Percentiles rank a stretch among this genome's conserved stretches.
Evolutionary conservation across 2,329 filamentous ascomycete species (phyloP).

Genomic region (Hansfordia pulvinata): DNA sequence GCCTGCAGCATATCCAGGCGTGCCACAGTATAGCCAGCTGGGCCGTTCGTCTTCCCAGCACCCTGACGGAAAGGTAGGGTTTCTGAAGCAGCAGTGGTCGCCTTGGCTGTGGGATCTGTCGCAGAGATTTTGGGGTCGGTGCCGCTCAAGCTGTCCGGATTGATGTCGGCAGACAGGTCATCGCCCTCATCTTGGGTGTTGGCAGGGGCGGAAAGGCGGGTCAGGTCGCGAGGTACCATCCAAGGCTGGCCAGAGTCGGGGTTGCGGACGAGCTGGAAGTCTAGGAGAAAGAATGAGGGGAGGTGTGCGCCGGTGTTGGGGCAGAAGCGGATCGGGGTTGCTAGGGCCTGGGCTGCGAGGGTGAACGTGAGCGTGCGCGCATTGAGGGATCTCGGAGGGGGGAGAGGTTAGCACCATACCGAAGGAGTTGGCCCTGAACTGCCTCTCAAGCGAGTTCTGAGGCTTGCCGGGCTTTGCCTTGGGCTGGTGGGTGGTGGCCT

Average conservation of each 20-base stretch:
- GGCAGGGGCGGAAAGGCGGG: too few relatives aligned
- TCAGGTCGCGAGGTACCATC: conserved; percentile 36
- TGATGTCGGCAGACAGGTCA: too few relatives aligned
- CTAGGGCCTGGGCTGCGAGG: conserved; percentile 43
- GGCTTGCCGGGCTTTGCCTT: conserved; percentile 20
- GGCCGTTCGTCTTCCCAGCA: too few relatives aligned
- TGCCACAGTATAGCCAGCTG: too few relatives aligned
- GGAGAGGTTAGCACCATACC: conserved; percentile 27
- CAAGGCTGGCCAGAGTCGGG: conserved; percentile 38
- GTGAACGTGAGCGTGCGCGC: background rate
- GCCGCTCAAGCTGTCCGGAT: too few relatives aligned
- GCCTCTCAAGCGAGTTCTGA: conserved; percentile 36
- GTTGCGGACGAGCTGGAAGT: conserved; percentile 41
- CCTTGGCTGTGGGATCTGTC: too few relatives aligned
- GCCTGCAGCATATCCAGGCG: too few relatives aligned
- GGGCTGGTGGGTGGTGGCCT: conserved; percentile 26
- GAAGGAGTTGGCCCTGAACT: conserved; percentile 48
- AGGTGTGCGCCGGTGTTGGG: conserved; percentile 29
- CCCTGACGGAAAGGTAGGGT: too few relatives aligned
- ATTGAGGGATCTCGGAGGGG: too few relatives aligned
- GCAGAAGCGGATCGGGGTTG: conserved; percentile 45
- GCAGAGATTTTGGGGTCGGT: too few relatives aligned
- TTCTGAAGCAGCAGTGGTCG: too few relatives aligned
- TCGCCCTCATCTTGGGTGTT: too few relatives aligned
- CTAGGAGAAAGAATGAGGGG: conserved; percentile 49